phyloP scores from a whole-genome alignment of 1,284 basidiomycete species.

The Heterobasidion parviporum region DNA sequence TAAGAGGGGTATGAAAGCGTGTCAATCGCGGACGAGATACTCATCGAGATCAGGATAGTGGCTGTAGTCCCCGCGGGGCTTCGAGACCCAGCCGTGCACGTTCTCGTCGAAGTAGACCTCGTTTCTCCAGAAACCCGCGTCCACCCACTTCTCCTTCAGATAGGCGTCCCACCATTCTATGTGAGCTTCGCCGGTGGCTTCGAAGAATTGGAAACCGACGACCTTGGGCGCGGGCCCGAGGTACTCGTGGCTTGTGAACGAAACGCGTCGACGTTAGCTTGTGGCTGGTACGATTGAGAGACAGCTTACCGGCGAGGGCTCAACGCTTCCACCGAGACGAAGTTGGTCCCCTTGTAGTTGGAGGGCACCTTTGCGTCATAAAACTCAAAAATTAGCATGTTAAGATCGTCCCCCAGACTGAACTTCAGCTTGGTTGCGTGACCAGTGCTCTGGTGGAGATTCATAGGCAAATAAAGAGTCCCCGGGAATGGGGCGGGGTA shows the following conservation, averaged over 20 bases:
- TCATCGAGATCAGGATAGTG: too few relatives aligned
- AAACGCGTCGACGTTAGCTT: neutral
- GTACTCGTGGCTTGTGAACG: neutral
- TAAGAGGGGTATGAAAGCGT: too few relatives aligned
- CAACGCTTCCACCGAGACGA: neutral
- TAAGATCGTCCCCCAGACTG: neutral
- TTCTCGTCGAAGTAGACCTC: neutral
- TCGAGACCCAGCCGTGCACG: neutral
- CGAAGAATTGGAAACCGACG: neutral
- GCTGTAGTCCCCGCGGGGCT: neutral
- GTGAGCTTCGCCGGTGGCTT: neutral
- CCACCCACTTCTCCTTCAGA: neutral
- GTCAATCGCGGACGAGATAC: too few relatives aligned
- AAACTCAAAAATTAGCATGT: neutral
- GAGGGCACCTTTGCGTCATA: neutral
- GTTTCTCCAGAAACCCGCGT: neutral
- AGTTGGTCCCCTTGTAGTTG: neutral
- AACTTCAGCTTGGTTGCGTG: neutral
- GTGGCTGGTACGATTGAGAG: neutral
- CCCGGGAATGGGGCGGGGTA: neutral
- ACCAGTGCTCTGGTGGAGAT: neutral
- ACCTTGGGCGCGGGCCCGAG: neutral
- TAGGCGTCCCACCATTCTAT: neutral
- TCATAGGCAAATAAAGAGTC: neutral
- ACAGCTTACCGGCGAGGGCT: neutral